Conservation (phyloP, 345 rosid species). For the Leavenworthia alabamica region DNA sequence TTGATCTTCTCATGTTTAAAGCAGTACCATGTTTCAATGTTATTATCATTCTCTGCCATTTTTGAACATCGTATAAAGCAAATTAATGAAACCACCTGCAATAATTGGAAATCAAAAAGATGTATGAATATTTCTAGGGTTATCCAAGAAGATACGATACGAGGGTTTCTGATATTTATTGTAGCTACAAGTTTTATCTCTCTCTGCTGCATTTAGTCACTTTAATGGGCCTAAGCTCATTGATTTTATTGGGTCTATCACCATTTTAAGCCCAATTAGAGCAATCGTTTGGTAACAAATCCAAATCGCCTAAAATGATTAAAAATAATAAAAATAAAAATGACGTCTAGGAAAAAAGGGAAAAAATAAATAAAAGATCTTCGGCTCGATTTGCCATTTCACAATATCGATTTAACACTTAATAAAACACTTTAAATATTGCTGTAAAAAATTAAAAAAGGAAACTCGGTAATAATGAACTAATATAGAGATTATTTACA, state of each 20-base stretch:
- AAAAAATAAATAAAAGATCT: not conserved
- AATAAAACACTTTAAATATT: not conserved
- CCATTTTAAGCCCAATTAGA: not conserved
- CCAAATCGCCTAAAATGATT: not conserved
- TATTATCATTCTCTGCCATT: too few relatives aligned
- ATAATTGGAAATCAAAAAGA: not conserved
- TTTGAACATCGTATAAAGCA: too few relatives aligned
- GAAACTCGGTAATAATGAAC: not conserved
- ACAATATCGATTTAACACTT: not conserved
- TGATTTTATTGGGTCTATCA: not conserved
- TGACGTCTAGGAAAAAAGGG: not conserved
- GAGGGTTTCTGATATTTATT: too few relatives aligned
- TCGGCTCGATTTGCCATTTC: not conserved
- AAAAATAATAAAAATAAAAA: not conserved
- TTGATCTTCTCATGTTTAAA: too few relatives aligned
- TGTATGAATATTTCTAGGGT: not conserved
- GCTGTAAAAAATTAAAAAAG: not conserved
- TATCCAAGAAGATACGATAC: too few relatives aligned
- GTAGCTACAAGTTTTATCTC: too few relatives aligned
- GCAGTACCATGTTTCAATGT: too few relatives aligned
- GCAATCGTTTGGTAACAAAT: not conserved
- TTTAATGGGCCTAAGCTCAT: not conserved
- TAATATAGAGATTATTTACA: not conserved
- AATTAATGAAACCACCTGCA: too few relatives aligned
- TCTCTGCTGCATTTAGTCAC: not conserved